Evolutionary conservation across 441 rosid genomes (phyloP).

Genomic region (Sinapis alba): DNA sequence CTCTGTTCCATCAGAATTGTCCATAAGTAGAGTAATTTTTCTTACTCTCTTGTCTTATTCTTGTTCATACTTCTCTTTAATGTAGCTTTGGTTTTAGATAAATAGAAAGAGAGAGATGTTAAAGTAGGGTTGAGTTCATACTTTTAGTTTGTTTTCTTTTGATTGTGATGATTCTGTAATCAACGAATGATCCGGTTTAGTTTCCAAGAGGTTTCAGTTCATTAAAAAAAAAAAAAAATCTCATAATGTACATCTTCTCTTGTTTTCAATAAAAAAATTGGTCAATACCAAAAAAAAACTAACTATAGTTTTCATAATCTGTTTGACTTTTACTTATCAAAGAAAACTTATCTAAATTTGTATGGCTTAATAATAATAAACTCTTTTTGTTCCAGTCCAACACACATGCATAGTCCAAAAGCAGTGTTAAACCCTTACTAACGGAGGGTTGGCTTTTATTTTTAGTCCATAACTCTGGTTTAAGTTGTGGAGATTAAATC

Average conservation of each 20-base stretch:
- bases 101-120: neutral
- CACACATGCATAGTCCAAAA: neutral
- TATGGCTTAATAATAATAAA: neutral
- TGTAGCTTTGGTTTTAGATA: neutral
- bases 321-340: neutral
- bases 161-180: constrained; percentile 21
- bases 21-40: constrained; percentile 33
- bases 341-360: neutral
- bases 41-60: constrained; percentile 21
- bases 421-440: neutral
- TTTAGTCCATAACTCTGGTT: neutral
- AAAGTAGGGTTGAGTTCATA: constrained; percentile 32
- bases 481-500: neutral
- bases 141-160: constrained; percentile 24
- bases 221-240: neutral
- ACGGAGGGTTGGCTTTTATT: neutral
- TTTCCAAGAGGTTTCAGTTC: neutral
- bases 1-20: constrained; percentile 28
- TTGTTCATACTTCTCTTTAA: neutral
- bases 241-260: neutral
- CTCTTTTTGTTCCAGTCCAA: neutral
- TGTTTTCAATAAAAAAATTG: neutral
- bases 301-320: neutral
- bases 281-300: neutral
- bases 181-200: neutral